Conservation (phyloP, 2,329 filamentous ascomycete species). For the Penicillium sp. region DNA sequence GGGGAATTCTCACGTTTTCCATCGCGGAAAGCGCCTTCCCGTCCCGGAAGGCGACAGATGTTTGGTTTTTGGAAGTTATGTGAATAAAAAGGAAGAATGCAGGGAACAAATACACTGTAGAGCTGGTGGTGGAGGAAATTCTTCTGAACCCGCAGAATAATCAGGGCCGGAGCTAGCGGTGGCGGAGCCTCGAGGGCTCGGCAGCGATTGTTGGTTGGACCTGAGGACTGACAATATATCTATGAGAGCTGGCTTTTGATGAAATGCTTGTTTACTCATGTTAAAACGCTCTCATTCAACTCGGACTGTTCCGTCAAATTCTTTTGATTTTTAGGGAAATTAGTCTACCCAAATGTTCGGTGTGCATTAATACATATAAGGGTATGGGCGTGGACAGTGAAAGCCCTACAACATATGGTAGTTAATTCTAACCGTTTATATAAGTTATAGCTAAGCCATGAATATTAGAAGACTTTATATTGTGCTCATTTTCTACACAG, state of each 20-base stretch:
- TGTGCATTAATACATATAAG: neutral
- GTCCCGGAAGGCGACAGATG: constrained; percentile 27
- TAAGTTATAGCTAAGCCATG: neutral
- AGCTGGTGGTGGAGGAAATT: constrained; percentile 20
- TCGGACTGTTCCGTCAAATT: neutral
- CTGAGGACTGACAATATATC: neutral
- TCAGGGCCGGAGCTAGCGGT: constrained; percentile 28
- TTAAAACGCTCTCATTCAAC: neutral
- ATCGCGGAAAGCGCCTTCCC: constrained; percentile 42
- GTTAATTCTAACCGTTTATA: neutral
- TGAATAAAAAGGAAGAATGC: constrained; percentile 9
- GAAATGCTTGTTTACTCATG: neutral
- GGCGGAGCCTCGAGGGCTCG: constrained; percentile 26
- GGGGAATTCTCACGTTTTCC: constrained; percentile 44
- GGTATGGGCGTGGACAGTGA: neutral
- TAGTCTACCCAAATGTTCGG: neutral
- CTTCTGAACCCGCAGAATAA: constrained; percentile 22
- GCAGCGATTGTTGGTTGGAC: constrained; percentile 17
- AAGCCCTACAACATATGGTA: neutral
- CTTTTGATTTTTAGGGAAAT: neutral
- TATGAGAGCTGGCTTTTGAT: neutral
- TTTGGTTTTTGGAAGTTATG: constrained; percentile 18
- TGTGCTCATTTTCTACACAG: neutral
- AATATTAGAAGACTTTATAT: neutral
- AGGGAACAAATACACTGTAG: constrained; percentile 10